These are phyloP conservation scores for Musa itinerans DNA, from an alignment of 176 grass and related monocot genomes.

Conservation along the genomic window DNA sequence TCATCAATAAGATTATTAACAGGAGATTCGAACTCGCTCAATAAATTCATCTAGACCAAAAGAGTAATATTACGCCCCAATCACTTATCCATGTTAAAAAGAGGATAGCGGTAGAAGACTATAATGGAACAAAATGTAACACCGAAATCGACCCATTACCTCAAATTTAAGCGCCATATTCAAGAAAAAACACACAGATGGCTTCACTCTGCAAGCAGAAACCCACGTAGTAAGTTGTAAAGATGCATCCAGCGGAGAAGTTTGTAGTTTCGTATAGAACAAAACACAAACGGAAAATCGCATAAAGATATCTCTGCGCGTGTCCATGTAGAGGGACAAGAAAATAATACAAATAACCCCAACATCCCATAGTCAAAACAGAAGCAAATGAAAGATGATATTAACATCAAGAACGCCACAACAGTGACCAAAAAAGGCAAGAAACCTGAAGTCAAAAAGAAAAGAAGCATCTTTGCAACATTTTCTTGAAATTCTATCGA, in stretches of 20 bases:
- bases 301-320: too few species aligned
- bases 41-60: not conserved
- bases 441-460: not conserved
- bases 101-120: not conserved
- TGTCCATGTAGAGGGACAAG: too few species aligned
- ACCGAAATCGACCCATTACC: conserved; percentile 24
- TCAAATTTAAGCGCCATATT: conserved; percentile 66
- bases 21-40: not conserved
- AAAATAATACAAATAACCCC: too few species aligned
- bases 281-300: too few species aligned
- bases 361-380: too few species aligned
- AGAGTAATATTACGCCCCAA: not conserved
- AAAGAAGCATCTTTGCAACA: not conserved
- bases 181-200: not conserved
- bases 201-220: conserved; percentile 3
- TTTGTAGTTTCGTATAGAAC: too few species aligned
- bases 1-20: not conserved
- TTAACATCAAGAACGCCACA: not conserved
- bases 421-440: too few species aligned
- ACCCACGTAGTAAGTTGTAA: not conserved
- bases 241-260: too few species aligned
- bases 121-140: not conserved
- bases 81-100: too few species aligned
- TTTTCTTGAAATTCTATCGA: not conserved
- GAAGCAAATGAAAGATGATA: not conserved